Percentiles rank a stretch among this genome's conserved stretches.
These are phyloP conservation scores for Bryoglossum gracile DNA, from an alignment of 495 filamentous ascomycete genomes.

Conservation along the genomic window DNA sequence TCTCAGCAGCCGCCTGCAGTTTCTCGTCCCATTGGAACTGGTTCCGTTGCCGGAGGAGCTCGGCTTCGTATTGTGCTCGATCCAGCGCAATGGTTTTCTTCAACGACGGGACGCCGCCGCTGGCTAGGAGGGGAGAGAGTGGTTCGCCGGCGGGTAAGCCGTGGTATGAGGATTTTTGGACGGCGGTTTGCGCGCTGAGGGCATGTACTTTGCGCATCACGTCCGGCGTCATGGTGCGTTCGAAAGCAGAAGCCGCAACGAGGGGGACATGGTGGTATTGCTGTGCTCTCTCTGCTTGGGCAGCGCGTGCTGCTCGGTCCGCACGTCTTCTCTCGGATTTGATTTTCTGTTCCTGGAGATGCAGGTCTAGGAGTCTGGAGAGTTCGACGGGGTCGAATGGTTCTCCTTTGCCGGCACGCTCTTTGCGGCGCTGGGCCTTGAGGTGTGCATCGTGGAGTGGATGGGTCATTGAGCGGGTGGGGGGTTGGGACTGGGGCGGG, in stretches of 20 bases:
- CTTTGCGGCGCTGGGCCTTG: neutral
- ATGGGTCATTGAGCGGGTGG: conserved; percentile 23
- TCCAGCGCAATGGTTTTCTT: conserved; percentile 23
- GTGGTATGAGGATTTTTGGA: conserved; percentile 30
- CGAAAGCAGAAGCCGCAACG: conserved; percentile 42
- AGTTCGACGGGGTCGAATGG: conserved; percentile 46
- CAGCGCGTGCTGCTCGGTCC: conserved; percentile 19
- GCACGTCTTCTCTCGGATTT: conserved; percentile 26
- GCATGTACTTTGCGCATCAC: conserved; percentile 35
- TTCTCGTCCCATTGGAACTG: conserved; percentile 29
- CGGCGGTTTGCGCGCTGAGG: conserved; percentile 32
- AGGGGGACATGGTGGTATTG: conserved; percentile 34
- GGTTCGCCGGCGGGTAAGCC: conserved; percentile 15
- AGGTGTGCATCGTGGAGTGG: conserved; percentile 14
- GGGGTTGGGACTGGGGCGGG: conserved; percentile 11
- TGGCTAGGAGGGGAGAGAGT: too few species aligned
- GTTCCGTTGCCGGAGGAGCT: conserved; percentile 26
- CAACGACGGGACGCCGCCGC: conserved; percentile 3
- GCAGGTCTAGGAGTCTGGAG: conserved; percentile 32
- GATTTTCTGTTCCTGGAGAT: conserved; percentile 37
- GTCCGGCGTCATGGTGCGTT: conserved; percentile 37
- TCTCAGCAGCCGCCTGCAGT: conserved; percentile 26
- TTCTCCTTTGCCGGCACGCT: conserved; percentile 28
- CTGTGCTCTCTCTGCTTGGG: neutral
- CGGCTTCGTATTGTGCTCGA: conserved; percentile 22